These are phyloP conservation scores for Crithidia thermophila DNA, from an alignment of 208 protist species.

Conservation along the genomic window DNA sequence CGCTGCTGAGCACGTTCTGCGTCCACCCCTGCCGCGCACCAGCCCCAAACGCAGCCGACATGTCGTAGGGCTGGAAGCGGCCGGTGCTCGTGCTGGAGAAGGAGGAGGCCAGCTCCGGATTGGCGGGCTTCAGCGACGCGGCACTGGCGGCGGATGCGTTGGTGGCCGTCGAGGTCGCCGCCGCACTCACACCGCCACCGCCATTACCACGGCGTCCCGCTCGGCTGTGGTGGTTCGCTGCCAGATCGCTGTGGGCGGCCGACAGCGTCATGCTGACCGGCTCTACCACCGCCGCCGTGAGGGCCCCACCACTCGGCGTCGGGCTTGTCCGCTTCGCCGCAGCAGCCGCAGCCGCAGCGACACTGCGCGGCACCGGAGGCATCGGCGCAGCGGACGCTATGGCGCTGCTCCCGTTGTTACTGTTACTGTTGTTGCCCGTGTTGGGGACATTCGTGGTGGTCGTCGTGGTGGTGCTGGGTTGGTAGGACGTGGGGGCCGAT, in stretches of 20 bases:
- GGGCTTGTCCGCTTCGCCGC: no score
- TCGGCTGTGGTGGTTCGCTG: neutral
- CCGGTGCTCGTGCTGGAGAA: conserved; percentile 2
- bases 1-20: no score
- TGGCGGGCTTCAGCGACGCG: neutral
- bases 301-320: no score
- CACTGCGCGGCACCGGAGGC: conserved; percentile 12
- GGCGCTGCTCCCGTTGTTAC: neutral
- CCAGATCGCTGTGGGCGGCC: conserved; percentile 10
- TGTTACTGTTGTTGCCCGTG: neutral
- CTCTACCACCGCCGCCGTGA: no score
- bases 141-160: neutral
- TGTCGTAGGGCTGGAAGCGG: conserved; percentile 3
- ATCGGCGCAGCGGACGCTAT: neutral
- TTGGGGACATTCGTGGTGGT: no score
- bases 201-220: neutral
- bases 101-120: conserved; percentile 1
- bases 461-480: no score
- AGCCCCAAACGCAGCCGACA: neutral
- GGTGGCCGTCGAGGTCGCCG: neutral
- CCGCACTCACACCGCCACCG: neutral
- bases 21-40: neutral
- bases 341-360: conserved; percentile 6
- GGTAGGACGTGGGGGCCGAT: no score
- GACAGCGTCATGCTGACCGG: neutral